Conservation (phyloP, 1,284 basidiomycete species). For the Sanghuangporus weigelae region DNA sequence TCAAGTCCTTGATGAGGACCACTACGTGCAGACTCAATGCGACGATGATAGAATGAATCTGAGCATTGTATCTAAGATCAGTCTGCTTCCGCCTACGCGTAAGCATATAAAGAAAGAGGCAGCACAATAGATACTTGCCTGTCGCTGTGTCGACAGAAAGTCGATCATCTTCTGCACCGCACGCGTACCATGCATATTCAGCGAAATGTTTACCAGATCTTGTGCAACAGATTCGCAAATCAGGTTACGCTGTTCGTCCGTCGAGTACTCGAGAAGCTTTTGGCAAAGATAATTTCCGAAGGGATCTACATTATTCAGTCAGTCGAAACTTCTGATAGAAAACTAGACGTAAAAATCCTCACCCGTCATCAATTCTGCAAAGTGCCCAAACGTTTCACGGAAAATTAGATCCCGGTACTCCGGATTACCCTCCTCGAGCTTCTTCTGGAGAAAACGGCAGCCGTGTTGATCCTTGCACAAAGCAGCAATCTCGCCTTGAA, state of each 20-base stretch:
- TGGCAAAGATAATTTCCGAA: conserved; percentile 99
- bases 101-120: conserved; percentile 35
- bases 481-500: conserved; percentile 89
- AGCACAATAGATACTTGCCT: conserved; percentile 58
- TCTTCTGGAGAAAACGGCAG: conserved; percentile 98
- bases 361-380: conserved; percentile 98
- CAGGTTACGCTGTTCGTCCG: conserved; percentile 95
- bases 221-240: conserved; percentile 98
- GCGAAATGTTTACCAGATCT: conserved; percentile 95
- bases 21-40: conserved; percentile 98
- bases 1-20: conserved; percentile 98
- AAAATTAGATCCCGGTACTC: conserved; percentile 99
- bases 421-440: conserved; percentile 91
- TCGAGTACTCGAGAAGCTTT: conserved; percentile 96
- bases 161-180: conserved; percentile 99
- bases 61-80: conserved; percentile 75
- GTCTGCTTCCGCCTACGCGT: conserved; percentile 45
- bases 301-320: conserved; percentile 61
- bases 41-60: conserved; percentile 97
- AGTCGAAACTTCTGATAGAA: neutral
- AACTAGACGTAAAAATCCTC: conserved; percentile 19
- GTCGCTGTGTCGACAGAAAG: conserved; percentile 92
- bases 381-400: conserved; percentile 95
- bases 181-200: conserved; percentile 99
- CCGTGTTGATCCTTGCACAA: conserved; percentile 99